phyloP scores from a whole-genome alignment of 1,139 yeast genomes.

The Schwanniomyces etchellsii region DNA sequence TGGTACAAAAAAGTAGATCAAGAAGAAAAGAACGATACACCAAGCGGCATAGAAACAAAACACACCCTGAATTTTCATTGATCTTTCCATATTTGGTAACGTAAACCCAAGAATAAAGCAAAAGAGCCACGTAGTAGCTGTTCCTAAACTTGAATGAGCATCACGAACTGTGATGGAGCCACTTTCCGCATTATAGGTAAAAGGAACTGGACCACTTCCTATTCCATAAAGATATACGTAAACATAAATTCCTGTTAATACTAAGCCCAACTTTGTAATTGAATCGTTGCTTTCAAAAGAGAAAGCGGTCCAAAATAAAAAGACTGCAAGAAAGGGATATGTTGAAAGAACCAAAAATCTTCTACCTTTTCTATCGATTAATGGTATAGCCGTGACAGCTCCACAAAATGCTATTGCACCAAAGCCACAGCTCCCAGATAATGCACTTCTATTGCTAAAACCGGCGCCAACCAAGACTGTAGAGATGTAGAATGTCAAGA shows the following conservation, averaged over 20 bases:
- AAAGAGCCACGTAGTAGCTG: slow-evolving; percentile 4
- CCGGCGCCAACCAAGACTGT: slow-evolving; percentile 11
- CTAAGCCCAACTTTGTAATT: slow-evolving; percentile 3
- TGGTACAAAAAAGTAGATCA: slow-evolving; percentile 7
- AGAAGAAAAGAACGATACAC: slow-evolving; percentile 5
- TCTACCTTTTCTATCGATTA: slow-evolving; percentile 5
- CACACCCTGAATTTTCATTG: slow-evolving; percentile 4
- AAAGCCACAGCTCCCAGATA: slow-evolving; percentile 10
- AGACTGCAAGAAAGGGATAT: slow-evolving; percentile 4
- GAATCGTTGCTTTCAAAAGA: slow-evolving; percentile 3
- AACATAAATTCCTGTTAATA: slow-evolving; percentile 4
- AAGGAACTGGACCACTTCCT: slow-evolving; percentile 7
- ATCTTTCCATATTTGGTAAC: slow-evolving; percentile 4
- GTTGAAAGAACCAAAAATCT: slow-evolving; percentile 4
- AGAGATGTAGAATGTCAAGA: slow-evolving; percentile 2
- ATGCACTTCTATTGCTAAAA: slow-evolving; percentile 6
- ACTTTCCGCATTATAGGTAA: slow-evolving; percentile 5
- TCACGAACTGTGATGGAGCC: slow-evolving; percentile 4
- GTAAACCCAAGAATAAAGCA: slow-evolving; percentile 6
- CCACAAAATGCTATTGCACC: slow-evolving; percentile 6
- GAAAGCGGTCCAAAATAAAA: slow-evolving; percentile 5
- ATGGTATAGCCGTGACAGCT: slow-evolving; percentile 2
- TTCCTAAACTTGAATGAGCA: slow-evolving; percentile 5
- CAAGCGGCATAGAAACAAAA: slow-evolving; percentile 6
- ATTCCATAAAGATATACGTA: slow-evolving; percentile 4